A percentile compares a stretch with the other conserved stretches of the same genome.
Evolutionary conservation across 164 flowering plant species (phyloP).

Genomic region (Santalum album): DNA sequence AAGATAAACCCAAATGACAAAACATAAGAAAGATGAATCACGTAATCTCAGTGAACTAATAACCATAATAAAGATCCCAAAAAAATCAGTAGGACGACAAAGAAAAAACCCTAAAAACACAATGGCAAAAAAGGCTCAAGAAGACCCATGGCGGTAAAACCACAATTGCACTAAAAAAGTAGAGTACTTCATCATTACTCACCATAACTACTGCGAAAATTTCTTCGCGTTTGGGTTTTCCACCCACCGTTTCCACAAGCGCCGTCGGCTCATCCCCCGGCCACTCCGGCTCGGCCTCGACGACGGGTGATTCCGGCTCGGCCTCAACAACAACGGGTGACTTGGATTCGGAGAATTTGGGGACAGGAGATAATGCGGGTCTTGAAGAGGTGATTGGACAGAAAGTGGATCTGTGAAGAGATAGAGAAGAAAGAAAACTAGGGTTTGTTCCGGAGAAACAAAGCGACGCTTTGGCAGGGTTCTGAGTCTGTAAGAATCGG

Average conservation of each 20-base stretch:
- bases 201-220: slow-evolving; percentile 91
- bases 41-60: too few species aligned
- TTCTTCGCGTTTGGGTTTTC: slow-evolving; percentile 48
- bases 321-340: slow-evolving; percentile 22
- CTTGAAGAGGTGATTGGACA: slow-evolving; percentile 10
- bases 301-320: slow-evolving; percentile 21
- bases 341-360: slow-evolving; percentile 31
- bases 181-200: slow-evolving; percentile 10
- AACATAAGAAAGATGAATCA: not conserved
- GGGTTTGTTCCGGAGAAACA: slow-evolving; percentile 15
- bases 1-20: slow-evolving; percentile 8
- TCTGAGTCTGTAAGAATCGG: slow-evolving; percentile 11
- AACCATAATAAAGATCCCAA: too few species aligned
- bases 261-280: slow-evolving; percentile 12
- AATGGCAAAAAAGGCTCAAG: too few species aligned
- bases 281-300: slow-evolving; percentile 16
- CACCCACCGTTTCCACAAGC: slow-evolving; percentile 15
- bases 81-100: too few species aligned
- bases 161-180: not conserved
- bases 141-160: too few species aligned
- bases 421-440: slow-evolving; percentile 8
- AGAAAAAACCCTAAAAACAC: not conserved
- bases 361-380: slow-evolving; percentile 13
- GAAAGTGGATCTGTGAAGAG: slow-evolving; percentile 12
- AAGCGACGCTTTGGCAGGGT: not conserved